Evolutionary conservation across 1,284 basidiomycete genomes (phyloP).

Genomic region (Ustilago sp.): DNA sequence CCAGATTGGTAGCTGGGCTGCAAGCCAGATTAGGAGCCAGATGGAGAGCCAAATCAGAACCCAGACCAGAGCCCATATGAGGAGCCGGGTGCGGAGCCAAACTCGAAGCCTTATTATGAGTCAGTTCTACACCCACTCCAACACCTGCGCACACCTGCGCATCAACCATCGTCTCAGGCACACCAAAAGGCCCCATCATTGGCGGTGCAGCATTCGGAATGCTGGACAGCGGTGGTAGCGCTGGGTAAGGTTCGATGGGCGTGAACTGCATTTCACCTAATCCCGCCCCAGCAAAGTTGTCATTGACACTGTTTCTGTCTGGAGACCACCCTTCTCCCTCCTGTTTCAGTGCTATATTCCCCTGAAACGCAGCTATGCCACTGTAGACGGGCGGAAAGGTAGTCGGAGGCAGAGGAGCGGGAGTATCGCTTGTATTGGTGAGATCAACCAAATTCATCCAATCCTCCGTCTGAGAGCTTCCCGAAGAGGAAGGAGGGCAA

Average conservation of each 20-base stretch:
- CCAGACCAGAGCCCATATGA: background rate
- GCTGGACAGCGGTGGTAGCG: background rate
- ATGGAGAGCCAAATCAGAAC: background rate
- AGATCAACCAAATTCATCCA: constrained; percentile 6
- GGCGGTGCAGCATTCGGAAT: too few relatives aligned
- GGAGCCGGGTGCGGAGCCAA: background rate
- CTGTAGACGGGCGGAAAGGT: background rate
- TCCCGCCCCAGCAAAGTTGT: background rate
- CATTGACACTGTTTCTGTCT: too few relatives aligned
- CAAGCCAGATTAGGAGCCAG: background rate
- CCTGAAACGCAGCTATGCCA: background rate
- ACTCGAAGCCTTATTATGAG: background rate
- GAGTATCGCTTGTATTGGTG: background rate
- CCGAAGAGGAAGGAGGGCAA: background rate
- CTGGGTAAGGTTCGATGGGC: background rate
- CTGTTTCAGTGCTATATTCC: background rate
- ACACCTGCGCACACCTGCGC: background rate
- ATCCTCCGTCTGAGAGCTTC: background rate
- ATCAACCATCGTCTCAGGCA: background rate
- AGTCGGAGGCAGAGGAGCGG: background rate
- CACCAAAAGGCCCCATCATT: background rate
- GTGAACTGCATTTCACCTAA: background rate
- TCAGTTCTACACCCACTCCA: background rate
- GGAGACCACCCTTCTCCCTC: background rate
- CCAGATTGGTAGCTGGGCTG: background rate